A percentile compares a stretch with the other conserved stretches of the same genome.
These are phyloP conservation scores for Globisporangium uncinulatum DNA, from an alignment of 352 stramenopile genomes.

Conservation along the genomic window DNA sequence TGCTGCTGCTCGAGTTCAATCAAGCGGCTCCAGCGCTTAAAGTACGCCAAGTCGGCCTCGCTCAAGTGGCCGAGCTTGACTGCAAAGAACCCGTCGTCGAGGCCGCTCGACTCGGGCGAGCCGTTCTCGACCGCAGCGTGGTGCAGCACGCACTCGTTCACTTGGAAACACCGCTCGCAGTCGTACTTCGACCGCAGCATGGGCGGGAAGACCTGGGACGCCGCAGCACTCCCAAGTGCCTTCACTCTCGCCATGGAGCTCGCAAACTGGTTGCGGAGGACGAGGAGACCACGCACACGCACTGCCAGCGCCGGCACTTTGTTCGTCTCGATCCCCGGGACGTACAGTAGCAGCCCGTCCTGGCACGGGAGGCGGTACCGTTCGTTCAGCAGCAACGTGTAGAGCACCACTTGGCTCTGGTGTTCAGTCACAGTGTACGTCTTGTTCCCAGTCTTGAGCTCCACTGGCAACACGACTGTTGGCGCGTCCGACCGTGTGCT, in stretches of 20 bases:
- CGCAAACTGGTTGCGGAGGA: conserved; percentile 64
- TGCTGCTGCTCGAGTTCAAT: conserved; percentile 75
- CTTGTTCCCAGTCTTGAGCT: conserved; percentile 88
- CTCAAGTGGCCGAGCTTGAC: conserved; percentile 48
- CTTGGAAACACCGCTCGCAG: conserved; percentile 79
- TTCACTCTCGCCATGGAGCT: conserved; percentile 56
- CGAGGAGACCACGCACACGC: conserved; percentile 62
- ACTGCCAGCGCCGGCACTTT: conserved; percentile 46
- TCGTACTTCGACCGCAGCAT: conserved; percentile 64
- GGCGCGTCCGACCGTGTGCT: background rate
- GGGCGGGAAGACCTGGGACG: conserved; percentile 51
- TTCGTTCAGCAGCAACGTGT: conserved; percentile 78
- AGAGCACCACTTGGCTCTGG: conserved; percentile 86
- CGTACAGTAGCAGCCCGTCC: conserved; percentile 70
- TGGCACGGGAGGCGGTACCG: conserved; percentile 60
- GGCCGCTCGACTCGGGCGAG: conserved; percentile 48
- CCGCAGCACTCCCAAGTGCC: conserved; percentile 36
- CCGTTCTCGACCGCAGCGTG: conserved; percentile 77
- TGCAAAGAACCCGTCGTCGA: conserved; percentile 58
- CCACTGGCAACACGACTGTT: conserved; percentile 51
- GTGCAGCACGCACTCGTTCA: conserved; percentile 82
- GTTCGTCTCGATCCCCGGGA: conserved; percentile 63
- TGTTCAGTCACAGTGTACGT: conserved; percentile 46
- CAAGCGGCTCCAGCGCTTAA: conserved; percentile 64
- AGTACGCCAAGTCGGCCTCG: conserved; percentile 54